These are phyloP conservation scores for Leccinum fibrillosum DNA, from an alignment of 768 basidiomycete genomes.

Conservation along the genomic window DNA sequence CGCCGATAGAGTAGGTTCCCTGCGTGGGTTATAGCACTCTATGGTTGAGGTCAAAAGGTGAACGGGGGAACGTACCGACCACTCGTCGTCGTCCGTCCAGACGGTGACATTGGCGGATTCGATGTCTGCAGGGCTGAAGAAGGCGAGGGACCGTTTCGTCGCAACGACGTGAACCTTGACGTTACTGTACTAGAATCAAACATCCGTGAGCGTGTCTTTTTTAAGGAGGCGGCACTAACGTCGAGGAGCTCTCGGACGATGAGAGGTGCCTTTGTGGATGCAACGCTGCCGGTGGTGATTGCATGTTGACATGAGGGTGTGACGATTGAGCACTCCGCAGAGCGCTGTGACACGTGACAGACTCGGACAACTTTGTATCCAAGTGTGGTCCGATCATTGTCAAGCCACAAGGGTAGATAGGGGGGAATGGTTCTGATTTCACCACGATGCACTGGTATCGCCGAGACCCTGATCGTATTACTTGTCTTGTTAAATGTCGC, in stretches of 20 bases:
- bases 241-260: constrained; percentile 74
- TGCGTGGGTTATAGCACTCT: constrained; percentile 24
- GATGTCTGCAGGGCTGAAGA: constrained; percentile 55
- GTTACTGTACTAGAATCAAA: constrained; percentile 54
- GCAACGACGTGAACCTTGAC: constrained; percentile 83
- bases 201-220: not conserved
- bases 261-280: constrained; percentile 88
- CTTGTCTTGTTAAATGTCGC: too few relatives aligned
- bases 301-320: constrained; percentile 4
- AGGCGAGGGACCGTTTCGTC: constrained; percentile 73
- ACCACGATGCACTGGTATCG: too few relatives aligned
- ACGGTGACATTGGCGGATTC: not conserved
- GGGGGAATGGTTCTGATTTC: too few relatives aligned
- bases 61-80: not conserved
- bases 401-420: too few relatives aligned
- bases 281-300: constrained; percentile 90
- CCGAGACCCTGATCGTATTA: too few relatives aligned
- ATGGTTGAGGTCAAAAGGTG: not conserved
- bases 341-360: too few relatives aligned
- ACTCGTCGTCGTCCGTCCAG: not conserved
- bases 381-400: too few relatives aligned
- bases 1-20: constrained; percentile 74
- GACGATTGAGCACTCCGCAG: not conserved
- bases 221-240: constrained; percentile 29
- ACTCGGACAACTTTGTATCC: too few relatives aligned